A percentile compares a stretch with the other conserved stretches of the same genome.
These are phyloP conservation scores for Leishmania tarentolae DNA, from an alignment of 208 protist genomes.

Conservation along the genomic window DNA sequence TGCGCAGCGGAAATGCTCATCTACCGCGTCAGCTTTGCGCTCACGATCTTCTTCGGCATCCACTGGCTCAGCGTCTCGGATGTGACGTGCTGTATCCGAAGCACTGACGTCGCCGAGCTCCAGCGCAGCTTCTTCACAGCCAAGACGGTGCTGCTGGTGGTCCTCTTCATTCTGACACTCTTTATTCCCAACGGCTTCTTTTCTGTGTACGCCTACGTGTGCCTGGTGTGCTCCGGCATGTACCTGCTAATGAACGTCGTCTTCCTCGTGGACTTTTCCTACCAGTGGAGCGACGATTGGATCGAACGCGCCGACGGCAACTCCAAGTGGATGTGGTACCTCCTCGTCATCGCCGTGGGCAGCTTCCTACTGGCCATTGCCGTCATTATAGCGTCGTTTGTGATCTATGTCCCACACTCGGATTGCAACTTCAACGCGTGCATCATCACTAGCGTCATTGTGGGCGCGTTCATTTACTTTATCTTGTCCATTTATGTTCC, in stretches of 20 bases:
- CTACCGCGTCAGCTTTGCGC: constrained; percentile 87
- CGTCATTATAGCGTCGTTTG: constrained; percentile 57
- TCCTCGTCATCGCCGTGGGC: constrained; percentile 57
- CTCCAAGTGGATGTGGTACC: constrained; percentile 88
- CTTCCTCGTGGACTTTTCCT: constrained; percentile 94
- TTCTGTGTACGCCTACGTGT: constrained; percentile 76
- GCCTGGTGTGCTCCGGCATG: constrained; percentile 76
- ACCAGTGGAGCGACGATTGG: constrained; percentile 93
- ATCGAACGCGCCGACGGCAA: constrained; percentile 80
- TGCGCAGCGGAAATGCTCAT: constrained; percentile 82
- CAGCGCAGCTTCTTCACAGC: constrained; percentile 81
- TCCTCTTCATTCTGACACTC: constrained; percentile 68
- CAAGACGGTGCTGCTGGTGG: constrained; percentile 74
- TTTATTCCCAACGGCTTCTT: constrained; percentile 92
- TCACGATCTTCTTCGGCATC: constrained; percentile 80
- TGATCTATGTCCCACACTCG: constrained; percentile 74
- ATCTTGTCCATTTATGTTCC: constrained; percentile 85
- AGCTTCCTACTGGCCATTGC: constrained; percentile 53
- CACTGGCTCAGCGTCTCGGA: constrained; percentile 87
- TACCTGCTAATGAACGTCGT: constrained; percentile 93
- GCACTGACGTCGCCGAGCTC: constrained; percentile 68
- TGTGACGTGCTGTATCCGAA: constrained; percentile 84
- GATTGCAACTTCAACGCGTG: constrained; percentile 89
- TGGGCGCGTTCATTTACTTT: constrained; percentile 77
- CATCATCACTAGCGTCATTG: constrained; percentile 78